Conservation (phyloP, 371 early-diverging fungal genomes). For the Coemansia sp. region DNA sequence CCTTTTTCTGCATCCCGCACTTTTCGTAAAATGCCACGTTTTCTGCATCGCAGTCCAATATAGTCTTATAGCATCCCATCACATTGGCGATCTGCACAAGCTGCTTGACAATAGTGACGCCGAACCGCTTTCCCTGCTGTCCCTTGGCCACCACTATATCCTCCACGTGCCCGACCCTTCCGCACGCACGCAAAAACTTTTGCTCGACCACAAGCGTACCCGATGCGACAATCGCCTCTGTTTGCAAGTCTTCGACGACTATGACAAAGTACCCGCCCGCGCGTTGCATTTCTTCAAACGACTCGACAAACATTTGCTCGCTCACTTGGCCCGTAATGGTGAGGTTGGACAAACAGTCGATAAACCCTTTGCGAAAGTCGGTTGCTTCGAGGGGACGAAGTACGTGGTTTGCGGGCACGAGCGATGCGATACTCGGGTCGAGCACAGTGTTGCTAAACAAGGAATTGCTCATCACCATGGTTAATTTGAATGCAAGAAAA, state of each 20-base stretch:
- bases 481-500: slow-evolving; percentile 4
- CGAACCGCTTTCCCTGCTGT: slow-evolving; percentile 92
- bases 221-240: slow-evolving; percentile 76
- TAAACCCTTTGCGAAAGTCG: slow-evolving; percentile 75
- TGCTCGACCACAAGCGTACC: slow-evolving; percentile 95
- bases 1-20: slow-evolving; percentile 85
- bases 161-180: slow-evolving; percentile 86
- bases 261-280: slow-evolving; percentile 63
- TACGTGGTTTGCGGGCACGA: slow-evolving; percentile 76
- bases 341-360: slow-evolving; percentile 55
- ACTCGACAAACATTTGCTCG: slow-evolving; percentile 57
- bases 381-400: slow-evolving; percentile 78
- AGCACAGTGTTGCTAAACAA: slow-evolving; percentile 77
- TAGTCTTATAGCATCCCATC: slow-evolving; percentile 76
- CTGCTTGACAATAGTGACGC: slow-evolving; percentile 70
- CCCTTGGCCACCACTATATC: slow-evolving; percentile 93
- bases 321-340: slow-evolving; percentile 55
- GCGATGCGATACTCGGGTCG: slow-evolving; percentile 68
- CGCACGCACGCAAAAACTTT: slow-evolving; percentile 91
- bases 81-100: slow-evolving; percentile 66
- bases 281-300: slow-evolving; percentile 74
- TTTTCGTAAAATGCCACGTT: slow-evolving; percentile 93
- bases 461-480: slow-evolving; percentile 50
- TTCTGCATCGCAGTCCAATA: slow-evolving; percentile 81
- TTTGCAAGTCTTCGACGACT: slow-evolving; percentile 74